These are phyloP conservation scores for Colletotrichum sublineola DNA, from an alignment of 2,329 filamentous ascomycete genomes.

Conservation along the genomic window DNA sequence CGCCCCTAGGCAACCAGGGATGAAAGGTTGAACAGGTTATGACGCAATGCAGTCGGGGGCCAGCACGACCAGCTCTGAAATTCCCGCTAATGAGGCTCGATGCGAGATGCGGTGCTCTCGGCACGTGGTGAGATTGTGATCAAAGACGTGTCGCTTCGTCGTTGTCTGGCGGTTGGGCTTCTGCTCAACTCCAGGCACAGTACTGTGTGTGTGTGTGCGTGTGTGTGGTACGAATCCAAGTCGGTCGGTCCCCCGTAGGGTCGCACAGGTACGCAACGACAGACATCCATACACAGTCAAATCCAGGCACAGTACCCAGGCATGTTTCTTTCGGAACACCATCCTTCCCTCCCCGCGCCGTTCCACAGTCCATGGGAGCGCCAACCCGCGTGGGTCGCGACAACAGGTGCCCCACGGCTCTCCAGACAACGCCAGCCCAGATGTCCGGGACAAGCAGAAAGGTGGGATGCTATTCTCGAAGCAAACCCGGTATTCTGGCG, in stretches of 20 bases:
- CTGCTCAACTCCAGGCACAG: neutral
- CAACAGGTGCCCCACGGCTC: slow-evolving; percentile 27
- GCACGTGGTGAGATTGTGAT: slow-evolving; percentile 24
- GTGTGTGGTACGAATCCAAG: too few species aligned
- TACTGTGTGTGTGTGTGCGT: too few species aligned
- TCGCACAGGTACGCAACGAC: too few species aligned
- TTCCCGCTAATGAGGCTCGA: slow-evolving; percentile 9
- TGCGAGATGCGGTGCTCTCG: slow-evolving; percentile 11
- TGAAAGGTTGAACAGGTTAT: slow-evolving; percentile 8
- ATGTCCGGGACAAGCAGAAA: slow-evolving; percentile 19
- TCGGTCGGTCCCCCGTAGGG: too few species aligned
- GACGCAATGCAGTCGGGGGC: slow-evolving; percentile 20
- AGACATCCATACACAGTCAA: too few species aligned
- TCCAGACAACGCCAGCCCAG: slow-evolving; percentile 25
- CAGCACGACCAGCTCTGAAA: slow-evolving; percentile 3
- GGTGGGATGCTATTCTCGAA: slow-evolving; percentile 31
- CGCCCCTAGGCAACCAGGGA: slow-evolving; percentile 1
- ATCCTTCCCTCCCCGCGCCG: slow-evolving; percentile 12
- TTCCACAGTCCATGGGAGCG: slow-evolving; percentile 5
- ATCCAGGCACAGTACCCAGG: slow-evolving; percentile 4
- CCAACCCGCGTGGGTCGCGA: slow-evolving; percentile 37
- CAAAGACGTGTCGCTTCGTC: slow-evolving; percentile 27
- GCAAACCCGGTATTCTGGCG: slow-evolving; percentile 26
- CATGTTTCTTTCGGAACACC: slow-evolving; percentile 6
- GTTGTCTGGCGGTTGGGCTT: slow-evolving; percentile 7